Evolutionary conservation across 345 rosid species (phyloP).

Genomic region (Salix suchowensis): DNA sequence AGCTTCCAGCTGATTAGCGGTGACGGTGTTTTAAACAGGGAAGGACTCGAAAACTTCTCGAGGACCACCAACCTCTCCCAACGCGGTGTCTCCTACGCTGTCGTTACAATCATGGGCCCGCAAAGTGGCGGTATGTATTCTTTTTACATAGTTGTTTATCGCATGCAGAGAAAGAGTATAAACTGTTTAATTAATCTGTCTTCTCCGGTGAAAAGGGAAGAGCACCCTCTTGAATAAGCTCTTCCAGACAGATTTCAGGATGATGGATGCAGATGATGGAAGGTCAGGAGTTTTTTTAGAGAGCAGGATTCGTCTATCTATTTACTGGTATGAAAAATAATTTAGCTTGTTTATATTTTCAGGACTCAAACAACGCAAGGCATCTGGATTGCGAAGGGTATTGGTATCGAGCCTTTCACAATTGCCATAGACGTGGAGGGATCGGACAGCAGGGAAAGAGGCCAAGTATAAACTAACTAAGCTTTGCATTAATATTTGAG

Average conservation of each 20-base stretch:
- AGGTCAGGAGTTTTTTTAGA: conserved; percentile 39
- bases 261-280: conserved; percentile 71
- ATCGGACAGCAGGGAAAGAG: conserved; percentile 79
- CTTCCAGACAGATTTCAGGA: conserved; percentile 58
- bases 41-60: conserved; percentile 48
- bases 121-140: conserved; percentile 58
- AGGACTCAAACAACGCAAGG: conserved; percentile 87
- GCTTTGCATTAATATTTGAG: too few species aligned
- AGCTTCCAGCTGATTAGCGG: conserved; percentile 61
- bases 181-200: neutral
- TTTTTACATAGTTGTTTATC: too few species aligned
- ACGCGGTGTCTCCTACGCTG: conserved; percentile 76
- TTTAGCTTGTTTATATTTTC: conserved; percentile 10
- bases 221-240: conserved; percentile 79
- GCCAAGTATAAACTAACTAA: conserved; percentile 42
- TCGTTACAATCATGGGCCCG: conserved; percentile 85
- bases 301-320: neutral
- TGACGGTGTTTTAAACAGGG: conserved; percentile 51
- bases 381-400: conserved; percentile 66
- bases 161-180: too few species aligned
- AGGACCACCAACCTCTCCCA: conserved; percentile 42
- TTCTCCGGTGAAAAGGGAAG: conserved; percentile 40
- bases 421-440: conserved; percentile 82
- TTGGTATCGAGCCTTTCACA: conserved; percentile 67
- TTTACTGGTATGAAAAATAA: neutral